Percentiles rank a stretch among this genome's conserved stretches.
Conservation (phyloP, 2,329 filamentous ascomycete genomes). For the Sporothrix luriei region DNA sequence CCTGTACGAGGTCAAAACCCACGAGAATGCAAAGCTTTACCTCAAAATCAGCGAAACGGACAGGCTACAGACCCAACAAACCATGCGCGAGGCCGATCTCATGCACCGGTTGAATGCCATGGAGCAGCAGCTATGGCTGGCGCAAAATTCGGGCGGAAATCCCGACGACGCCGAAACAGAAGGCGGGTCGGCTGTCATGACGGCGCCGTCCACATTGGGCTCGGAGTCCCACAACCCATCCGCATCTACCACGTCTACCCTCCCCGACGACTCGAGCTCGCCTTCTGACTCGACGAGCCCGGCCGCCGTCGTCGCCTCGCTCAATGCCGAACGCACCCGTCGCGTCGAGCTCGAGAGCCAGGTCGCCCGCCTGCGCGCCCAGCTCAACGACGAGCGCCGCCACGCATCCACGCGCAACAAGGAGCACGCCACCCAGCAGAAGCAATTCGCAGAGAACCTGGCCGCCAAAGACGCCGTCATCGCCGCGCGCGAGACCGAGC, state of each 20-base stretch:
- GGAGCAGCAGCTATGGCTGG: conserved; percentile 18
- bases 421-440: neutral
- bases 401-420: neutral
- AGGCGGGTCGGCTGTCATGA: neutral
- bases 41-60: neutral
- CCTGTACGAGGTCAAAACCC: neutral
- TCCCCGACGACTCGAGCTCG: neutral
- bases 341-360: conserved; percentile 25
- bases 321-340: conserved; percentile 15
- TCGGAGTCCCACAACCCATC: neutral
- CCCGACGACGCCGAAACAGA: neutral
- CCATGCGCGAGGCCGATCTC: conserved; percentile 3
- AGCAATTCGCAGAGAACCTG: neutral
- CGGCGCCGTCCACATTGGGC: neutral
- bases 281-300: neutral
- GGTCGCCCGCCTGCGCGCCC: conserved; percentile 16
- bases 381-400: conserved; percentile 25
- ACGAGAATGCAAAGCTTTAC: neutral
- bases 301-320: neutral
- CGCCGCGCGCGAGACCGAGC: neutral
- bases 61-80: neutral
- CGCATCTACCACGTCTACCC: neutral
- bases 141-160: neutral
- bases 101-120: conserved; percentile 5
- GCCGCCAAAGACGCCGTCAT: neutral